A percentile compares a stretch with the other conserved stretches of the same genome.
Conservation (phyloP, 176 grass and related monocot species). For the Urochloa ruziziensis region DNA sequence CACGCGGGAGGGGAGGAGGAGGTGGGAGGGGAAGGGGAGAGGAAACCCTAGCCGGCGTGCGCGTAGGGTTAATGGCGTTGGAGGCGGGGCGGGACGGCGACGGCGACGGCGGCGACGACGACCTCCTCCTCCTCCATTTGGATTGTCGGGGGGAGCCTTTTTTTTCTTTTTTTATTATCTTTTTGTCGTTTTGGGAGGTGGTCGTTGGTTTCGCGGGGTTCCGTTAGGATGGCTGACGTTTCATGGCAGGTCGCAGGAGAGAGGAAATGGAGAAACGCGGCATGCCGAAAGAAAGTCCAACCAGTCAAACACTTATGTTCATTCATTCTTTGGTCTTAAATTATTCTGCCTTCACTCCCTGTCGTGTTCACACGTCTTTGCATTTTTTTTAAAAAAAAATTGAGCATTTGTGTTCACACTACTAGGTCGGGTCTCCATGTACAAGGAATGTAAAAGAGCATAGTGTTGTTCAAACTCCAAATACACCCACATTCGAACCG, state of each 20-base stretch:
- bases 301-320: background rate
- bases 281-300: background rate
- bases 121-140: conserved; percentile 32
- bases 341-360: background rate
- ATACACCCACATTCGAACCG: no score
- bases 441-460: no score
- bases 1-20: background rate
- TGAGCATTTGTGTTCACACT: no score
- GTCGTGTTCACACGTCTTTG: background rate
- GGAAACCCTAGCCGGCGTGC: conserved; percentile 8
- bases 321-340: background rate
- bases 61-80: conserved; percentile 43
- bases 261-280: background rate
- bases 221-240: background rate
- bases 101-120: conserved; percentile 22
- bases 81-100: conserved; percentile 23
- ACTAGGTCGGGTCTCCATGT: no score
- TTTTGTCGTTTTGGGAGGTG: conserved; percentile 27
- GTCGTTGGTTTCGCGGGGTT: conserved; percentile 16
- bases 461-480: no score
- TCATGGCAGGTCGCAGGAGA: no score
- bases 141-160: background rate
- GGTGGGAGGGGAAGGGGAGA: background rate
- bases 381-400: background rate
- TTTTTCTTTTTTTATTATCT: background rate